Evolutionary conservation across 2,329 filamentous ascomycete species (phyloP), one percentile per base, ranked within the genome.

Genomic region (Pseudopithomyces maydicus): DNA sequence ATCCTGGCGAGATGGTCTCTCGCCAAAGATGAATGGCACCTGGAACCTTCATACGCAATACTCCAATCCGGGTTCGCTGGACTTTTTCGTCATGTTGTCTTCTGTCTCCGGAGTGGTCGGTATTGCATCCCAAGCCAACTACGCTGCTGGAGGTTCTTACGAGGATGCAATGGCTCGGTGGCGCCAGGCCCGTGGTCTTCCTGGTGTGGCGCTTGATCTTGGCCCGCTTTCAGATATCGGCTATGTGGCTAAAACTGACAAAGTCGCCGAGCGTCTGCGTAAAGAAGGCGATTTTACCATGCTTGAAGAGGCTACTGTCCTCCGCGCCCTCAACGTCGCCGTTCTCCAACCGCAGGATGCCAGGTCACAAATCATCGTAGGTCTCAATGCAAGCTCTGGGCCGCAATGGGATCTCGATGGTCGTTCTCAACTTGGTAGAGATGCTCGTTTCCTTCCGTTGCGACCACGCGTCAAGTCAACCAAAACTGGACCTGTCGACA

Each of bases 71-170:
- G 43, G 26, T 20, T 45, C 43, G 11, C 54, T 71, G 20, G 61
- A 67, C 51, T 71, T 70, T 38, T 70, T 71, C 41, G 52, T 67
- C 14, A 50, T 66, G 32, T 54, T 71, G 1, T 67, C 63, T 6
- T 67, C 63, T 8, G 38, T 66, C 11, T 53, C 59, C 12, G 67
- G 66, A 20, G 44, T 69, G 15, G 55, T 62, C 20, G 68, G 68
- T 42, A 51, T 6, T 61, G 62, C 44, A 61, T 65, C 36, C 3
- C 49, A 52, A 29, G 22, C 49, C 14, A 52, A 44, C 38, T 44
- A 52, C 38, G 26, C 20, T 10, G 49, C 49, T 12, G 49, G 49
- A 6, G 29, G 35, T 7, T n/a, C 49, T 3, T 43, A 43, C 20
- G 36, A 52, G 39, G 49, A 52, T 32, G 49, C 49, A 1, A 43